Base-by-base conservation (phyloP, 768 basidiomycete species). In the Agrocybe chaxingu region DNA sequence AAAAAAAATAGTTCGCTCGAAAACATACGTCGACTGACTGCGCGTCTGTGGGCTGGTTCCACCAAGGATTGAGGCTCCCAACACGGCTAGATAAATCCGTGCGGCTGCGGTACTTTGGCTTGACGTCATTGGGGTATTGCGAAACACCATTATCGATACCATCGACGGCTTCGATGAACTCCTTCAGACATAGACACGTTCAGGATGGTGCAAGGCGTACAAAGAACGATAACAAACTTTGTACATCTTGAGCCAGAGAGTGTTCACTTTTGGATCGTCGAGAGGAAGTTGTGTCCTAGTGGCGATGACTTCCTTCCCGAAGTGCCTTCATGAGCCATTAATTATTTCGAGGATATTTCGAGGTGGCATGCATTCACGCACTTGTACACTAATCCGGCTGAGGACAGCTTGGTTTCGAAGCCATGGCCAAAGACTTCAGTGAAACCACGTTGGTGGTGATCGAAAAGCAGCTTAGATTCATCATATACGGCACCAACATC, bases 391-490 rank as follows among this genome's bases (percentile, higher is more conserved):
- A 99, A 72, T 10, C 96, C 96, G 1, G 96, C 96, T 11, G 89
- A 92, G 16, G 87, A 90, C 32, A 99, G 70, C 71, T 98, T 99
- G 48, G 92, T 98, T 16, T 69, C 70, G 63, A 89, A 93, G 8
- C 89, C 92, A 56, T 87, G 74, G 2, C 93, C 96, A 63, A 99
- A 97, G 19, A 89, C 80, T 63, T 96, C 89, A 5, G 74, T 75
- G 67, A 99, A 99, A 0, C 89, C 94, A 37, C 95, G 82, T 62
- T 99, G 96, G 63, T 99, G 96, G 64, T 99, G 96, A 67, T 99
- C 96, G 66, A 92, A 99, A 35, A 87, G 79, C 47, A 86, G 80
- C 48, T 76, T 82, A 52, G 71, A 71, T 61, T 85, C 82, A 48
- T 96, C 92, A 66, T 98, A 99, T 18, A 89, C 78, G 5, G 89